Base-by-base conservation (phyloP, 768 basidiomycete species). In the Leccinum arenicola region DNA sequence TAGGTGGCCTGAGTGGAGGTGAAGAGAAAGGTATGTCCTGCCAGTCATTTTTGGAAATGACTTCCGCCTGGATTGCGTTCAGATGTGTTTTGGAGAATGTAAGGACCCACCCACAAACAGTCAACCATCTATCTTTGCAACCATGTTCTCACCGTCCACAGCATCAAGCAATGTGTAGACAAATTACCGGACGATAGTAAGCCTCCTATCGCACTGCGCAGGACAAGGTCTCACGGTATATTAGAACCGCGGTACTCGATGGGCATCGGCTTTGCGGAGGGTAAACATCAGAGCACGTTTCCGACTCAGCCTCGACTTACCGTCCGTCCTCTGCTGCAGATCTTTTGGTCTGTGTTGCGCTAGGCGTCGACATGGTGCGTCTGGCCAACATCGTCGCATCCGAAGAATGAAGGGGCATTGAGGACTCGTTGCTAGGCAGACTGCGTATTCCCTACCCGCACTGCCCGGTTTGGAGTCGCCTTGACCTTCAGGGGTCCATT, bases 221-320 rank as follows among this genome's bases (percentile, higher is more conserved):
- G 21, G 31, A 35, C 38, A 23, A 36, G 47, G 43, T 51, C 54
- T 70, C 51, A 73, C 59, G 31, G 29, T 35, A 52, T 52, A 43
- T 12, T 36, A 93, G 91, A 91, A 49, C 93, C 93, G 9, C 82
- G 93, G 63, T 96, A 95, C 75, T 87, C 88, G 4, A 96, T 96
- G 93, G 94, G 93, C 2, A 83, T 95, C 47, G 93, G 93, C 9
- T 95, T 93, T 72, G 92, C 93, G 29, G 93, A 95, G 84, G 91
- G 91, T 91, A 60, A 38, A 61, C 66, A 47, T 55, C 45, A 35
- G 48, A 38, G 19, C 52, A 27, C 17, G 29, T 51, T 52, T 50
- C 38, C 8, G 19, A 49, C 57, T 6, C 35, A 14, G 29, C 35
- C 31, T 48, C 52, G 50, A 33, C 40, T 52, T 19, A 53, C 25